phyloP scores from a whole-genome alignment of 371 early-diverging fungal species.

The Chytridium lagenaria region DNA sequence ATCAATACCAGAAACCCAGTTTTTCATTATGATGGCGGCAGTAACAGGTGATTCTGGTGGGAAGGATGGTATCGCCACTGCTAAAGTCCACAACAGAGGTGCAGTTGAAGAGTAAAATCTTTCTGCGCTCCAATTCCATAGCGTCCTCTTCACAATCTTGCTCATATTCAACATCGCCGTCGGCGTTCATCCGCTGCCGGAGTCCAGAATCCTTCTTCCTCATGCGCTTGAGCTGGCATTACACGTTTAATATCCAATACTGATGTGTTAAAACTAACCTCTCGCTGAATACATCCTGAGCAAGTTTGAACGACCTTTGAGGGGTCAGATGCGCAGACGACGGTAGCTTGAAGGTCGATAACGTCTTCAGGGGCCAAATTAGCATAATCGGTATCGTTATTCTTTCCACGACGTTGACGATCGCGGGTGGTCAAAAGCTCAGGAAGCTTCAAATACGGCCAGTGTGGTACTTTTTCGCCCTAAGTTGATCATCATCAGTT shows the following conservation, averaged over 20 bases:
- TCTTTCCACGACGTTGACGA: conserved; percentile 22
- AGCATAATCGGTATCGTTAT: conserved; percentile 30
- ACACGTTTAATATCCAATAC: background rate
- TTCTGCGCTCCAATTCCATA: conserved; percentile 34
- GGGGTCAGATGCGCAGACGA: conserved; percentile 87
- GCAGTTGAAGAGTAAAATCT: conserved; percentile 76
- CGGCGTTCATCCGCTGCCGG: background rate
- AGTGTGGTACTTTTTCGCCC: conserved; percentile 78
- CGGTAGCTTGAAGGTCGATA: conserved; percentile 77
- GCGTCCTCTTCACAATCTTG: background rate
- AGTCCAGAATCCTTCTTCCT: conserved; percentile 38
- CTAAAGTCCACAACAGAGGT: conserved; percentile 85
- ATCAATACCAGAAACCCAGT: conserved; percentile 74
- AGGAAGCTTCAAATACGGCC: conserved; percentile 86
- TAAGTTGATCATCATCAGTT: background rate
- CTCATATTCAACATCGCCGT: background rate
- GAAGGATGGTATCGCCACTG: conserved; percentile 87
- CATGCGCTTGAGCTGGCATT: conserved; percentile 37
- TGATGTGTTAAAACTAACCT: conserved; percentile 45
- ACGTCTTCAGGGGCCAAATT: conserved; percentile 46
- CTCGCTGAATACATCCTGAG: conserved; percentile 85
- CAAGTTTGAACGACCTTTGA: conserved; percentile 81
- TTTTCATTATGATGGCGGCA: conserved; percentile 93
- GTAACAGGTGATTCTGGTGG: conserved; percentile 94
- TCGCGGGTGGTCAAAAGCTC: conserved; percentile 69